phyloP scores from a whole-genome alignment of 805 yeast species.

The Candida vaughaniae region DNA sequence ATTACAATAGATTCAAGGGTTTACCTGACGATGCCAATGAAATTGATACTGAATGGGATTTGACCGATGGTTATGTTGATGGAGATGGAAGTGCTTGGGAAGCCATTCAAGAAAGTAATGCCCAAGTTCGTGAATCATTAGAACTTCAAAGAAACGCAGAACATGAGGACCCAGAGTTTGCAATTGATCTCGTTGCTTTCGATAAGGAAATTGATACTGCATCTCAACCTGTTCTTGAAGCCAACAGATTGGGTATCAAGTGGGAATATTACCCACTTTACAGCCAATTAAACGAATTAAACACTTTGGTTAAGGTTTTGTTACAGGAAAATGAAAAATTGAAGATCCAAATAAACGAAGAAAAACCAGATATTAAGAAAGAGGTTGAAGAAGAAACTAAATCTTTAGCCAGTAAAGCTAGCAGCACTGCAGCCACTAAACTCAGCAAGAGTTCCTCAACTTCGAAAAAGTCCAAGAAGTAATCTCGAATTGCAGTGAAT shows the following conservation, averaged over 20 bases:
- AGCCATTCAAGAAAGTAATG: constrained; percentile 36
- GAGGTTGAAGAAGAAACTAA: constrained; percentile 1
- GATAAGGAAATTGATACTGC: constrained; percentile 44
- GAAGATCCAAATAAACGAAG: constrained; percentile 1
- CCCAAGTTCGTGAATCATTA: constrained; percentile 38
- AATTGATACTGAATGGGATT: constrained; percentile 75
- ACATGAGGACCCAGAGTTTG: constrained; percentile 64
- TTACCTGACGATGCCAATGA: constrained; percentile 80
- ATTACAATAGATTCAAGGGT: constrained; percentile 63
- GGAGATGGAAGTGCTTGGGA: constrained; percentile 34
- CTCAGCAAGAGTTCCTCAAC: neutral
- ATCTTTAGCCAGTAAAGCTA: neutral
- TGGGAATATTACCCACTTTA: constrained; percentile 64
- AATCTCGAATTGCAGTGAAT: too few relatives aligned
- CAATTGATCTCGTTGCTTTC: constrained; percentile 52
- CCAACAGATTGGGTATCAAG: constrained; percentile 53
- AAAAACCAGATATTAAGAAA: constrained; percentile 1
- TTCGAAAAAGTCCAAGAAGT: constrained; percentile 2
- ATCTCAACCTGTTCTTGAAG: constrained; percentile 60
- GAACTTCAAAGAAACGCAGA: constrained; percentile 63
- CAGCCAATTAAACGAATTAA: constrained; percentile 48
- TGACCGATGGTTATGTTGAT: constrained; percentile 67
- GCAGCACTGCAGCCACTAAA: neutral
- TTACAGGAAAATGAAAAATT: constrained; percentile 6
- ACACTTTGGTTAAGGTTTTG: constrained; percentile 29